These are phyloP conservation scores for Pestalotiopsis sp. DNA, from an alignment of 2,329 filamentous ascomycete species.

Conservation along the genomic window DNA sequence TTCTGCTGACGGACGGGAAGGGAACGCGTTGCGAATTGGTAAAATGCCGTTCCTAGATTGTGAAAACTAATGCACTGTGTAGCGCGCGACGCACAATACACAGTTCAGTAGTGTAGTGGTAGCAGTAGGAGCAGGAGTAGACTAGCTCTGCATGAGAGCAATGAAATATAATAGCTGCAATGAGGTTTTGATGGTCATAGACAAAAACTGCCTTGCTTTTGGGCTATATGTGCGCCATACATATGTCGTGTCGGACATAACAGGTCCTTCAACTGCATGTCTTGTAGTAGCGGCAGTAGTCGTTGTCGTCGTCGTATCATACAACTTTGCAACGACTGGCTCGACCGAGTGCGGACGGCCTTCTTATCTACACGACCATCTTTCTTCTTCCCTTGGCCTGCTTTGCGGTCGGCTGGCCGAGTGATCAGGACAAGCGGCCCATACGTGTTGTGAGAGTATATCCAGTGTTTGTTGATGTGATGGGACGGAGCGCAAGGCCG, in stretches of 20 bases:
- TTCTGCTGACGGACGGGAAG: not conserved
- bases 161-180: not conserved
- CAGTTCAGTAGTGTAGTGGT: no score
- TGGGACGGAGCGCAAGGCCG: slow-evolving; percentile 3
- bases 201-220: not conserved
- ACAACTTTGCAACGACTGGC: not conserved
- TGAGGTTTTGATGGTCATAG: not conserved
- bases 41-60: not conserved
- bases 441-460: not conserved
- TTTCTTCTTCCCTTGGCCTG: not conserved
- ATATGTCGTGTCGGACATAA: not conserved
- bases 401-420: not conserved
- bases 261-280: not conserved
- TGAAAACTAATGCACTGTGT: not conserved
- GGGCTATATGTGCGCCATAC: not conserved
- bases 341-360: not conserved
- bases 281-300: not conserved
- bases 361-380: not conserved
- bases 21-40: not conserved
- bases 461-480: not conserved
- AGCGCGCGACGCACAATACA: not conserved
- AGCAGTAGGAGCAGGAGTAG: not conserved
- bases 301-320: not conserved
- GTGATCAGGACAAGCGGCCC: not conserved
- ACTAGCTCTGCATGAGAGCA: not conserved